Conservation (phyloP, 169 alveolate genomes). For the Eimeria falciformis region DNA sequence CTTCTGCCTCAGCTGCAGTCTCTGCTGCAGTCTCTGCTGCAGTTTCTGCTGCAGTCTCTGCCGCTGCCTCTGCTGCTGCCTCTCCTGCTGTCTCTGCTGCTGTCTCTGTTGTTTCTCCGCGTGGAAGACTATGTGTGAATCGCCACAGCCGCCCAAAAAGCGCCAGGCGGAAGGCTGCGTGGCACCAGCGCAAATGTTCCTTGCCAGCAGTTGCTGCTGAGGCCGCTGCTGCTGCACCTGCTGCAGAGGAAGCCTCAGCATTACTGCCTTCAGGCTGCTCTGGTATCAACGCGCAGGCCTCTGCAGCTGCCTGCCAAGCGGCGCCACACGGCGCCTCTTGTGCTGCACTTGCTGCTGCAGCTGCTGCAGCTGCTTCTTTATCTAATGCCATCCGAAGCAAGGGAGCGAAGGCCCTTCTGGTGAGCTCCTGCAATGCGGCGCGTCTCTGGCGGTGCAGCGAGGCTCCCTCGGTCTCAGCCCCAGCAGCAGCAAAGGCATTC, state of each 20-base stretch:
- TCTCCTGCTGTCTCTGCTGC: neutral
- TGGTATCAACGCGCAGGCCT: neutral
- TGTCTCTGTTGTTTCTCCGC: neutral
- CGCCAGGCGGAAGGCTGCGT: neutral
- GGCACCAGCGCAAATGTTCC: neutral
- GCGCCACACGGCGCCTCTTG: neutral
- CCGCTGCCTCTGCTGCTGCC: neutral
- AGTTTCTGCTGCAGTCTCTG: neutral
- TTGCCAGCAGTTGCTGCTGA: neutral
- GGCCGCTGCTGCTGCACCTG: neutral
- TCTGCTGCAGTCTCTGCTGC: neutral
- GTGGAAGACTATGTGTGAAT: neutral
- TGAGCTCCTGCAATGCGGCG: neutral
- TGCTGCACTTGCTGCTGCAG: slow-evolving; percentile 8
- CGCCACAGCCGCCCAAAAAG: neutral
- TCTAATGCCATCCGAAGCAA: neutral
- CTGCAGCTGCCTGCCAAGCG: neutral
- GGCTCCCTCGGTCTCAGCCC: neutral
- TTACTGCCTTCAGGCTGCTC: neutral
- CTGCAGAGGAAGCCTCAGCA: neutral
- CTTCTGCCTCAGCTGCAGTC: neutral
- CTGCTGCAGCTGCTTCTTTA: neutral
- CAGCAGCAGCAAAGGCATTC: neutral
- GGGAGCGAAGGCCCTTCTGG: neutral
- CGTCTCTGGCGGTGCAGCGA: neutral